Conservation (phyloP, 352 stramenopile genomes). For the Globisporangium nodosum region DNA sequence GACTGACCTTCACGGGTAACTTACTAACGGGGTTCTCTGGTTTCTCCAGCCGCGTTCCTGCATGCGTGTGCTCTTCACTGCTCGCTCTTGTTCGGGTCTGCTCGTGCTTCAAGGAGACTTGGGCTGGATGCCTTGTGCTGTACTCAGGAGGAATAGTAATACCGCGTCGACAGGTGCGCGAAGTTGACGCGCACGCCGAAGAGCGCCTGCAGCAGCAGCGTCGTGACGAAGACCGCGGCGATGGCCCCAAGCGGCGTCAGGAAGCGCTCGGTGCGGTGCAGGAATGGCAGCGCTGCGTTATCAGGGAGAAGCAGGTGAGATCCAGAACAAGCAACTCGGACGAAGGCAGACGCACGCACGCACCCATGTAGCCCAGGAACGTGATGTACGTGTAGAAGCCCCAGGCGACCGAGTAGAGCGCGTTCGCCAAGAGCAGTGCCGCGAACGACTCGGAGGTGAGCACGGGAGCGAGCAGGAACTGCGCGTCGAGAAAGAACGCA, state of each 20-base stretch:
- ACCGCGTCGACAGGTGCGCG: constrained; percentile 59
- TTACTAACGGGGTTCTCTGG: neutral
- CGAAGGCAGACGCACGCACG: constrained; percentile 28
- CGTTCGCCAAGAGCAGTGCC: constrained; percentile 89
- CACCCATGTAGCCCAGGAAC: constrained; percentile 95
- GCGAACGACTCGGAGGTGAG: constrained; percentile 88
- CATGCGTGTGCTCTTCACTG: neutral
- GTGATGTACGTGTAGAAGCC: constrained; percentile 98
- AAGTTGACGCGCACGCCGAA: constrained; percentile 70
- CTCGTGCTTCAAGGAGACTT: neutral
- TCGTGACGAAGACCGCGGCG: constrained; percentile 71
- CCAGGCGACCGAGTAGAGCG: constrained; percentile 92
- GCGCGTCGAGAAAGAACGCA: constrained; percentile 15
- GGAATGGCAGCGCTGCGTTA: constrained; percentile 74
- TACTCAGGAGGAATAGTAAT: constrained; percentile 71
- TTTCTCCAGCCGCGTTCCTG: too few relatives aligned
- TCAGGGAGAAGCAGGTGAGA: neutral
- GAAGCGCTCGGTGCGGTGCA: constrained; percentile 89
- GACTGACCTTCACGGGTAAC: neutral
- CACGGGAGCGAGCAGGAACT: constrained; percentile 96
- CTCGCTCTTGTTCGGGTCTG: neutral
- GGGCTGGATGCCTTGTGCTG: too few relatives aligned
- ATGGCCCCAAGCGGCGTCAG: constrained; percentile 80
- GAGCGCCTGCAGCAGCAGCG: constrained; percentile 69
- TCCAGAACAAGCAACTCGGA: constrained; percentile 4